phyloP scores from a whole-genome alignment of 1,139 yeast species.

The Kurtzmaniella quercitrusa region DNA sequence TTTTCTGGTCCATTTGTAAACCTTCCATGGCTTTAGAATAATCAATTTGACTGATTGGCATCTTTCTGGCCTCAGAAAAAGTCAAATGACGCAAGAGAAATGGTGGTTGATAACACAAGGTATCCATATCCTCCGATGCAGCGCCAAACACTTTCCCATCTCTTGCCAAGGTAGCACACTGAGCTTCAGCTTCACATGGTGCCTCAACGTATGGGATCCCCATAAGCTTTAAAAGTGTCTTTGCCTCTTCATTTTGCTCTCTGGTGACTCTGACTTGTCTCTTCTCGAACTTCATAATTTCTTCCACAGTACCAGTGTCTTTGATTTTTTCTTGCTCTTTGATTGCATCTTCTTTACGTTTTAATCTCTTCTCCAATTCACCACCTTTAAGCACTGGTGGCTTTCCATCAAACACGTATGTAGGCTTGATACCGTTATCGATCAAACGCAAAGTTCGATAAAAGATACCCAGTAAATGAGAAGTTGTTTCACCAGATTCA shows the following conservation, averaged over 20 bases:
- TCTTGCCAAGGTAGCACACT: constrained; percentile 89
- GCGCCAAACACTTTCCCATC: constrained; percentile 93
- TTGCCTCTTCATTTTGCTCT: constrained; percentile 94
- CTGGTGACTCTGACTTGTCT: constrained; percentile 83
- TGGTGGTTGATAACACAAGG: constrained; percentile 87
- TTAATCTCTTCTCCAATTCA: constrained; percentile 81
- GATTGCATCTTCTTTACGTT: constrained; percentile 79
- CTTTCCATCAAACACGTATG: constrained; percentile 94
- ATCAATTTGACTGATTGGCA: constrained; percentile 85
- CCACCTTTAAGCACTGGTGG: constrained; percentile 92
- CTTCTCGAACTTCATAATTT: constrained; percentile 72
- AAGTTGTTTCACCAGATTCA: constrained; percentile 90
- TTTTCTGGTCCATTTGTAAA: constrained; percentile 62
- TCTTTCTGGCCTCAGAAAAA: constrained; percentile 87
- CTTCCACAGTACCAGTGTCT: constrained; percentile 79
- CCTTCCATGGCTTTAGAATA: constrained; percentile 70
- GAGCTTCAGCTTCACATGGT: constrained; percentile 98
- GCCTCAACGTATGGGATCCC: constrained; percentile 93
- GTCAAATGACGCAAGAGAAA: constrained; percentile 82
- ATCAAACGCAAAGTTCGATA: constrained; percentile 87
- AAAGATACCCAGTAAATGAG: constrained; percentile 93
- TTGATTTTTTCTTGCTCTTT: constrained; percentile 67
- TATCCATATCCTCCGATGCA: constrained; percentile 99
- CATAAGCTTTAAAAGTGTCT: constrained; percentile 73
- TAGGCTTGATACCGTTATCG: constrained; percentile 90